A percentile compares a stretch with the other conserved stretches of the same genome.
phyloP scores from a whole-genome alignment of 73 alveolate species.

The Blepharisma stoltei region DNA sequence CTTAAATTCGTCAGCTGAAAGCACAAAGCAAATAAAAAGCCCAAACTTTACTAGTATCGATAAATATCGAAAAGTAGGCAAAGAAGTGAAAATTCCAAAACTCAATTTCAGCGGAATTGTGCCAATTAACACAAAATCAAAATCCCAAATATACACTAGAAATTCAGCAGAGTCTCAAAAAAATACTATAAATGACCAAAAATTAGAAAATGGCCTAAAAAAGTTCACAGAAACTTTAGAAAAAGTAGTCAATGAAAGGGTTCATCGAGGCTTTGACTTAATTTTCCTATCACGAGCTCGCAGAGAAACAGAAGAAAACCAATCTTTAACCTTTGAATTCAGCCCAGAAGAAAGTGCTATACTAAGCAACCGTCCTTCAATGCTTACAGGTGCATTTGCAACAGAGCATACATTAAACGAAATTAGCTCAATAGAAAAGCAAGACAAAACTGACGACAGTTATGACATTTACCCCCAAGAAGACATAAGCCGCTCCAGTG shows the following conservation, averaged over 20 bases:
- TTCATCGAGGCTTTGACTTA: conserved; percentile 9
- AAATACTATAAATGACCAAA: not conserved
- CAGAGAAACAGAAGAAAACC: not conserved
- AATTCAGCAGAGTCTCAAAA: not conserved
- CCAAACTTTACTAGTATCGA: not conserved
- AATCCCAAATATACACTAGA: not conserved
- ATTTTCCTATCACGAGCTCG: conserved; percentile 16
- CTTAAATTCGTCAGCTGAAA: no score
- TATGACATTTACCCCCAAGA: not conserved
- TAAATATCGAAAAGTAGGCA: not conserved
- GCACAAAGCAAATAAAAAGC: not conserved
- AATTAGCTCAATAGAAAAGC: not conserved
- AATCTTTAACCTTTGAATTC: conserved; percentile 8
- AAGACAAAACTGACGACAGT: not conserved
- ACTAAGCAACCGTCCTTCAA: conserved; percentile 4
- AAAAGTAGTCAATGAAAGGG: not conserved
- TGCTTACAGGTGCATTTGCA: conserved; percentile 18
- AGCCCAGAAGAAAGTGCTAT: conserved; percentile 11
- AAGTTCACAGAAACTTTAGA: not conserved
- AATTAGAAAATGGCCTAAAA: not conserved
- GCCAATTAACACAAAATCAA: not conserved
- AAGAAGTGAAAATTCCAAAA: conserved; percentile 8
- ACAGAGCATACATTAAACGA: not conserved
- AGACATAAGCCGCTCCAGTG: not conserved
- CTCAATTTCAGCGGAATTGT: conserved; percentile 1